These are phyloP conservation scores for Euryodendron excelsum DNA, from an alignment of 148 eudicot genomes.

Conservation along the genomic window DNA sequence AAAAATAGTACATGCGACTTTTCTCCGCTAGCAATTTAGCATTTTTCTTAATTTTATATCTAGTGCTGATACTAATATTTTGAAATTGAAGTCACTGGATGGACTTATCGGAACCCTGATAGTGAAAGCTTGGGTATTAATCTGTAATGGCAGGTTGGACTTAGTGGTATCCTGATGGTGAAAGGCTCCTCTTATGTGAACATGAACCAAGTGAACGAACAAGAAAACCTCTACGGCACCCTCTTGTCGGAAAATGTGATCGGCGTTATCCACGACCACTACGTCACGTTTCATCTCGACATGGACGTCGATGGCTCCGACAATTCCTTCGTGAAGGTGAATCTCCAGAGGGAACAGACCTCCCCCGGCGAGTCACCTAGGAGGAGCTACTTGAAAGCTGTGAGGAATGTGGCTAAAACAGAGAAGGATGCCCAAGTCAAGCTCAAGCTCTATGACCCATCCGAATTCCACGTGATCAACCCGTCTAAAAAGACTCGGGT, in stretches of 20 bases:
- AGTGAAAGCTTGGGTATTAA: too few species aligned
- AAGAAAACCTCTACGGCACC: conserved; percentile 71
- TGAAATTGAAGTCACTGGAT: too few species aligned
- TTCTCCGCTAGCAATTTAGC: too few species aligned
- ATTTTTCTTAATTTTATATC: too few species aligned
- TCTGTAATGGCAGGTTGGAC: conserved; percentile 64
- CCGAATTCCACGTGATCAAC: conserved; percentile 77
- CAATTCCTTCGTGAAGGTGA: conserved; percentile 92
- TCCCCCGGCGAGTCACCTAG: conserved; percentile 64
- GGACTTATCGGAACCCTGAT: too few species aligned
- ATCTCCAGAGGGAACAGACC: conserved; percentile 54
- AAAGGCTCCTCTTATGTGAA: conserved; percentile 71
- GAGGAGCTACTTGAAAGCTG: conserved; percentile 80
- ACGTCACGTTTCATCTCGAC: conserved; percentile 81
- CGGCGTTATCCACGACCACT: conserved; percentile 94
- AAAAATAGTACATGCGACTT: too few species aligned
- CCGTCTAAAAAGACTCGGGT: conserved; percentile 69
- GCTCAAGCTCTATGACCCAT: conserved; percentile 84
- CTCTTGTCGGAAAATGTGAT: conserved; percentile 81
- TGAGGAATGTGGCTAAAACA: conserved; percentile 71
- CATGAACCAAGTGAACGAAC: conserved; percentile 67
- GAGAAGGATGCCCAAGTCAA: conserved; percentile 94
- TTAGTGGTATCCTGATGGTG: conserved; percentile 92
- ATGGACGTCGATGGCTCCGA: conserved; percentile 81
- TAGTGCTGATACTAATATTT: too few species aligned